These are phyloP conservation scores for Cordyceps tenuipes DNA, from an alignment of 2,329 filamentous ascomycete species.

Conservation along the genomic window DNA sequence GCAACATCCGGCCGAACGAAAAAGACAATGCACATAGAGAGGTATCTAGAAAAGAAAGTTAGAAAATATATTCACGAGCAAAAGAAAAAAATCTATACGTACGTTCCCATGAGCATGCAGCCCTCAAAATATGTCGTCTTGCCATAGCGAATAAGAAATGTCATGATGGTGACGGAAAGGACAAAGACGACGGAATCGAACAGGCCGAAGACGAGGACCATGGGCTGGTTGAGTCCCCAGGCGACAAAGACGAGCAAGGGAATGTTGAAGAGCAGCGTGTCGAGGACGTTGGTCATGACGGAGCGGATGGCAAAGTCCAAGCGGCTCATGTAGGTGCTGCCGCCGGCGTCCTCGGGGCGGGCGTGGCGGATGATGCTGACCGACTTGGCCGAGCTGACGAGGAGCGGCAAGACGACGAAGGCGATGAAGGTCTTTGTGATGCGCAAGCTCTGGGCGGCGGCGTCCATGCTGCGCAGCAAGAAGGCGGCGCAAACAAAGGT, in stretches of 20 bases:
- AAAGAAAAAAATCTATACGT: not conserved
- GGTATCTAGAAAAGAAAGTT: slow-evolving; percentile 7
- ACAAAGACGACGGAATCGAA: slow-evolving; percentile 15
- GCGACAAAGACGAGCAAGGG: slow-evolving; percentile 8
- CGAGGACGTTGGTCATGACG: slow-evolving; percentile 10
- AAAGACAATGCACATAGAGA: slow-evolving; percentile 13
- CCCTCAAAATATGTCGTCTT: slow-evolving; percentile 16
- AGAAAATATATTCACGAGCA: not conserved
- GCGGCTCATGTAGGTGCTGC: slow-evolving; percentile 2
- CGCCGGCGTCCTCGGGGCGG: slow-evolving; percentile 1
- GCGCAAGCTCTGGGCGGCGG: not conserved
- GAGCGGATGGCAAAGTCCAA: slow-evolving; percentile 11
- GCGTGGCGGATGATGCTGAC: slow-evolving; percentile 10
- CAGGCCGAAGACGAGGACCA: slow-evolving; percentile 13
- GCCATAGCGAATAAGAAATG: slow-evolving; percentile 14
- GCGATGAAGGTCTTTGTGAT: slow-evolving; percentile 7
- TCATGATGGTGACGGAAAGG: slow-evolving; percentile 14
- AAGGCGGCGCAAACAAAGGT: slow-evolving; percentile 1
- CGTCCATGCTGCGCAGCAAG: slow-evolving; percentile 6
- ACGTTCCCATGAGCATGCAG: slow-evolving; percentile 16
- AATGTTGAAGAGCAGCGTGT: slow-evolving; percentile 11
- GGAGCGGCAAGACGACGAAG: slow-evolving; percentile 4
- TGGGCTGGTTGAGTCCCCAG: slow-evolving; percentile 9
- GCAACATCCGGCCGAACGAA: slow-evolving; percentile 13
- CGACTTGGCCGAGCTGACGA: slow-evolving; percentile 9